phyloP scores from a whole-genome alignment of 1,284 basidiomycete species.

The Tranzscheliella williamsii region DNA sequence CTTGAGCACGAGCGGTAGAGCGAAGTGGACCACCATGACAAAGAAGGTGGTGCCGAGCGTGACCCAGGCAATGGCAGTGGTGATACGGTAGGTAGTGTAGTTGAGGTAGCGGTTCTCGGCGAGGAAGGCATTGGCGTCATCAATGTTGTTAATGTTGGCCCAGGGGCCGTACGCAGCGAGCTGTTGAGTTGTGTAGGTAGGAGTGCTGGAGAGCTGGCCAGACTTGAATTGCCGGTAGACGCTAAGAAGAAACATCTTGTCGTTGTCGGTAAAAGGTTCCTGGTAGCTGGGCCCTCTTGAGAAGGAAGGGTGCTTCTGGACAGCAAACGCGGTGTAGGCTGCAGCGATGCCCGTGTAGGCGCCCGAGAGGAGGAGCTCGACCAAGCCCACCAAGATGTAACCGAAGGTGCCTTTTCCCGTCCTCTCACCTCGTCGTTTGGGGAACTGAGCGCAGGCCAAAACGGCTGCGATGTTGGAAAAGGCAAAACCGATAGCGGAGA shows the following conservation, averaged over 20 bases:
- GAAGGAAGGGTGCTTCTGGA: slow-evolving; percentile 32
- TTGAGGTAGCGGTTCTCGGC: slow-evolving; percentile 35
- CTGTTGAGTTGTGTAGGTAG: slow-evolving; percentile 19
- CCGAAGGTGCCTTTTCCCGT: slow-evolving; percentile 48
- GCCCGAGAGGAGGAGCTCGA: slow-evolving; percentile 31
- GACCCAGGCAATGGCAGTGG: slow-evolving; percentile 43
- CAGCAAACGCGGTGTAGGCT: slow-evolving; percentile 38
- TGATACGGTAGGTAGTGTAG: slow-evolving; percentile 37
- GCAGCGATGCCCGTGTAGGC: slow-evolving; percentile 37
- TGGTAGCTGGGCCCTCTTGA: slow-evolving; percentile 11
- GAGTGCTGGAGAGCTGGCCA: slow-evolving; percentile 12
- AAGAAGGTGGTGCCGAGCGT: slow-evolving; percentile 44
- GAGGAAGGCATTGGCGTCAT: slow-evolving; percentile 34
- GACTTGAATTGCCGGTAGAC: slow-evolving; percentile 26
- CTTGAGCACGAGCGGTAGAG: slow-evolving; percentile 38
- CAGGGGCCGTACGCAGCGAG: slow-evolving; percentile 11
- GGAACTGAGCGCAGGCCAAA: slow-evolving; percentile 43
- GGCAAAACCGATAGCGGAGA: slow-evolving; percentile 33
- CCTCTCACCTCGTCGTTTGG: slow-evolving; percentile 39
- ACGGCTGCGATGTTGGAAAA: slow-evolving; percentile 34
- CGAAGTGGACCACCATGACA: slow-evolving; percentile 52
- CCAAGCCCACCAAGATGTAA: slow-evolving; percentile 37
- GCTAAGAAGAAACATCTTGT: slow-evolving; percentile 24
- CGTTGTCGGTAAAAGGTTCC: slow-evolving; percentile 31
- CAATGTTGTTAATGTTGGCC: slow-evolving; percentile 26